phyloP scores from a whole-genome alignment of 192 early-diverging fungal species.

The Coemansia sp. region DNA sequence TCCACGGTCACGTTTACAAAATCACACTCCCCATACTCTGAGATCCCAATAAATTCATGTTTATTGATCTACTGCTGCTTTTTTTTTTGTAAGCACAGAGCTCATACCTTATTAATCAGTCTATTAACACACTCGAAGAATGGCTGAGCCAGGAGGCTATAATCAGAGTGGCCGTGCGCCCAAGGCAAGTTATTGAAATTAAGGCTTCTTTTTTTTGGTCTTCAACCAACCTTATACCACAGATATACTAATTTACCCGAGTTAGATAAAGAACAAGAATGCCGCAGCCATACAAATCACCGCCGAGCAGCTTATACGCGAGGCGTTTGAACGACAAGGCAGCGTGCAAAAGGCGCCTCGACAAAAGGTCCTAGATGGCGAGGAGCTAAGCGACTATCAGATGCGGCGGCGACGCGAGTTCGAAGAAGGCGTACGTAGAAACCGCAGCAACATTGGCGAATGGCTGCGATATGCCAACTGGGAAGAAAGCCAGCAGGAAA shows the following conservation, averaged over 20 bases:
- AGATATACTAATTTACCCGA: neutral
- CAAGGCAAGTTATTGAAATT: constrained; percentile 6
- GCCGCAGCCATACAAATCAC: constrained; percentile 97
- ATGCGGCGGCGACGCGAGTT: constrained; percentile 89
- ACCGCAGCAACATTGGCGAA: constrained; percentile 78
- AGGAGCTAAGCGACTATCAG: constrained; percentile 90
- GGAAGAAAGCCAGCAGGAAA: constrained; percentile 90
- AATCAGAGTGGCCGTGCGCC: constrained; percentile 32
- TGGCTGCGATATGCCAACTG: constrained; percentile 97
- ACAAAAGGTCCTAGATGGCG: constrained; percentile 89
- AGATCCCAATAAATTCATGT: too few relatives aligned
- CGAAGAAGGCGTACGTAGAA: constrained; percentile 86
- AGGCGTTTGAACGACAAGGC: constrained; percentile 81
- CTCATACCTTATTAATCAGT: neutral
- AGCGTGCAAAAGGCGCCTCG: constrained; percentile 62
- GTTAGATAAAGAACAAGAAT: constrained; percentile 94
- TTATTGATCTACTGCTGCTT: too few relatives aligned
- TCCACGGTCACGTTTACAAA: too few relatives aligned
- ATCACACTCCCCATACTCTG: too few relatives aligned
- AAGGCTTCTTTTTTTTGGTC: neutral
- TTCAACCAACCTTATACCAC: neutral
- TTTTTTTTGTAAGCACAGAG: neutral
- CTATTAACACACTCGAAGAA: neutral
- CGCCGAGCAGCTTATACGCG: constrained; percentile 96
- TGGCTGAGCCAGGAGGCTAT: constrained; percentile 38